Evolutionary conservation across 2,329 filamentous ascomycete species (phyloP), one percentile per base, ranked within the genome.

Genomic region (Fonsecaea pedrosoi): DNA sequence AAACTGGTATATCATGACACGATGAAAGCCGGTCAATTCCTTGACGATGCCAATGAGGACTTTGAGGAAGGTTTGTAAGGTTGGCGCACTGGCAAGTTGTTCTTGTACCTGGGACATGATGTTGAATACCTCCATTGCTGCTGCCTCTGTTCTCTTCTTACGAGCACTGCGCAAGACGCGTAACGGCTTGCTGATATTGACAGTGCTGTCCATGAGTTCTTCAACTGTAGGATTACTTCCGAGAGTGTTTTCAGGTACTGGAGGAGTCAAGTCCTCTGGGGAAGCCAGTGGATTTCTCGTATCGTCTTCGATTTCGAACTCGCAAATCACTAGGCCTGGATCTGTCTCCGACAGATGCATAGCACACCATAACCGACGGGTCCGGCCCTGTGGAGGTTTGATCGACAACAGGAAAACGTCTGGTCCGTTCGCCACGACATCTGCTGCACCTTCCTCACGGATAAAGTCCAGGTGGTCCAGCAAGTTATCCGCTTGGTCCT

Each of bases 1-100:
- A 70, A 97, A 97, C 76, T 96, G 92, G 74, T 96, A 97, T 1
- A 97, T 86, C 91, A 97, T 94, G 56, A 96, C 92, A 12, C 93
- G 90, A 75, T 96, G 93, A 70, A 97, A 97, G 0, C 93, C 92
- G 0, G 92, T 96, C 57, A 97, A 77, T 74, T 97, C 93, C 75
- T 96, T 96, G 38, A 96, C 87, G 7, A 97, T 90, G 0, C 92
- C 92, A 0, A 94, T 90, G 2, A 95, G 79, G 5, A 94, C 89
- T 73, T 95, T 94, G 42, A 96, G 81, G 66, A 97, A 92, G 0
- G 78, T 83, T 0, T 92, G 88, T 0, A 96, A 80, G 67, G 85
- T 89, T 0, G 87, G 83, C 1, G 92, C 91, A 32, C 87, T 86
- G 4, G 91, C 86, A 12, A 97, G 82, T 76, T 96, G 93, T 73